Percentiles rank a stretch among this genome's conserved stretches.
Conservation (phyloP, 441 rosid species). For the Erodium trifolium region DNA sequence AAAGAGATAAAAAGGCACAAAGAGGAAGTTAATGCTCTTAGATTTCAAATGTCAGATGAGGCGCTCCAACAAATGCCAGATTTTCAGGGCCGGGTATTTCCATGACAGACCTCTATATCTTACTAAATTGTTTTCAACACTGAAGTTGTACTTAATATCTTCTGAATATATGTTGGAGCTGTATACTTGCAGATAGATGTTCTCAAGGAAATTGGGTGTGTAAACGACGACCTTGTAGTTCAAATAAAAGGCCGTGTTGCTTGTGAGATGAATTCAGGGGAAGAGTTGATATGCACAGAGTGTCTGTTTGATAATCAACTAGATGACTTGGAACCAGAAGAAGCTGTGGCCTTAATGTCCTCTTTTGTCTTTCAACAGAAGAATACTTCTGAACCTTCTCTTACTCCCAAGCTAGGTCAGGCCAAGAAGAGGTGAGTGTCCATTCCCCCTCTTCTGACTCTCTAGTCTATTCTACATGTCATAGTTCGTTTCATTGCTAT, state of each 20-base stretch:
- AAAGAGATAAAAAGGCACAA: slow-evolving; percentile 55
- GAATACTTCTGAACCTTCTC: slow-evolving; percentile 76
- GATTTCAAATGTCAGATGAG: slow-evolving; percentile 80
- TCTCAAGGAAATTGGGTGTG: slow-evolving; percentile 76
- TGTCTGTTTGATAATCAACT: slow-evolving; percentile 92
- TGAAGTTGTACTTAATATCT: background rate
- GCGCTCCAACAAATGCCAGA: slow-evolving; percentile 94
- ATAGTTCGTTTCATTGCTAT: no score
- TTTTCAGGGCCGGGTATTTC: slow-evolving; percentile 83
- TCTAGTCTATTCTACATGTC: background rate
- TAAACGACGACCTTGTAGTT: slow-evolving; percentile 83
- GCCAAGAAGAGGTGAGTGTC: slow-evolving; percentile 61
- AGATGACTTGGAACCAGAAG: slow-evolving; percentile 90
- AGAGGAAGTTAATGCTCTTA: slow-evolving; percentile 52
- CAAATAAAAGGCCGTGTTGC: slow-evolving; percentile 98
- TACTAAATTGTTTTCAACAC: slow-evolving; percentile 2
- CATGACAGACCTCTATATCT: slow-evolving; percentile 8
- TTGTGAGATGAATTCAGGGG: slow-evolving; percentile 99
- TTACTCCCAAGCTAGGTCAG: slow-evolving; percentile 61
- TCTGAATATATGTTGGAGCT: slow-evolving; percentile 19
- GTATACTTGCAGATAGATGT: slow-evolving; percentile 68
- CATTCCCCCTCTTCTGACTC: background rate
- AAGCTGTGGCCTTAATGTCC: slow-evolving; percentile 98
- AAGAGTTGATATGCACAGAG: slow-evolving; percentile 86
- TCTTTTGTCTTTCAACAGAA: slow-evolving; percentile 96